Conservation (phyloP, 2,329 filamentous ascomycete genomes). For the Paecilomyces sp. region DNA sequence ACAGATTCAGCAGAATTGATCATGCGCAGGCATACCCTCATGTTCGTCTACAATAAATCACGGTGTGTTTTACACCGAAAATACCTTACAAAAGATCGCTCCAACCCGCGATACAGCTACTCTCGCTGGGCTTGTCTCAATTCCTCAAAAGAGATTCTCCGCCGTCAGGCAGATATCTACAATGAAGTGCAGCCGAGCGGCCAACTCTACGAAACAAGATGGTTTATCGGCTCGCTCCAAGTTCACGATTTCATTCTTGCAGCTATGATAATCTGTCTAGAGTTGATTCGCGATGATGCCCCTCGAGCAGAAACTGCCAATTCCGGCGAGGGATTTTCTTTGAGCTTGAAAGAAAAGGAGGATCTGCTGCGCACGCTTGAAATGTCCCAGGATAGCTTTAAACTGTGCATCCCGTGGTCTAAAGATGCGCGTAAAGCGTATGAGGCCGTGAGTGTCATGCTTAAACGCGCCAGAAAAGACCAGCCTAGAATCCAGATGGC, state of each 20-base stretch:
- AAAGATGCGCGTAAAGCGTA: slow-evolving; percentile 7
- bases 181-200: slow-evolving; percentile 46
- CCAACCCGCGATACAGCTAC: slow-evolving; percentile 25
- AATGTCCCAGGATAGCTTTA: slow-evolving; percentile 5
- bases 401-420: slow-evolving; percentile 4
- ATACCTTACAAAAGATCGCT: slow-evolving; percentile 34
- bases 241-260: slow-evolving; percentile 55
- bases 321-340: not conserved
- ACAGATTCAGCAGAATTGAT: slow-evolving; percentile 41
- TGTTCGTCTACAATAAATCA: slow-evolving; percentile 43
- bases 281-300: slow-evolving; percentile 8
- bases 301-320: not conserved
- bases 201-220: slow-evolving; percentile 44
- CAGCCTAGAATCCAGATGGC: not conserved
- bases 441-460: slow-evolving; percentile 6
- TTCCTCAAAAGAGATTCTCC: slow-evolving; percentile 39
- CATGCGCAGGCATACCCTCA: slow-evolving; percentile 45
- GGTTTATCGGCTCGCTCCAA: slow-evolving; percentile 51
- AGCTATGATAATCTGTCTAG: slow-evolving; percentile 50
- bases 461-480: slow-evolving; percentile 4
- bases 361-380: slow-evolving; percentile 4
- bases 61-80: slow-evolving; percentile 45
- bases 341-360: not conserved
- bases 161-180: slow-evolving; percentile 42
- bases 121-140: slow-evolving; percentile 40